Percentiles rank a stretch among this genome's conserved stretches.
Evolutionary conservation across 2,329 filamentous ascomycete species (phyloP).

Genomic region (Penicillium sp.): DNA sequence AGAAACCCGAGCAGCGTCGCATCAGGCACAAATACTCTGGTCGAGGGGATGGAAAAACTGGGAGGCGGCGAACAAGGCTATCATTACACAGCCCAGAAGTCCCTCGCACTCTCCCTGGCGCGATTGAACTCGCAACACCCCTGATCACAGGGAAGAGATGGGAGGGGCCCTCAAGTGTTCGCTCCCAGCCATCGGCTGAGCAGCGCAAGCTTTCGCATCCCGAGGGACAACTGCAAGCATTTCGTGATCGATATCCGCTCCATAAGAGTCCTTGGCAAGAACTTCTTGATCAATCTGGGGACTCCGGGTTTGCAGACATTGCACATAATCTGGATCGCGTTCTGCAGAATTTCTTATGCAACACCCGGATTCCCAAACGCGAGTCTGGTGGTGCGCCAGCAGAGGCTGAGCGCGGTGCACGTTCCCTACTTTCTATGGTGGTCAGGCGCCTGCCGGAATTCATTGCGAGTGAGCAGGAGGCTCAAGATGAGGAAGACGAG

Average conservation of each 20-base stretch:
- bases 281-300: constrained; percentile 31
- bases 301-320: constrained; percentile 36
- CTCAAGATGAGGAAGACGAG: constrained; percentile 33
- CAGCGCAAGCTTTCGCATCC: constrained; percentile 2
- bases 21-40: constrained; percentile 40
- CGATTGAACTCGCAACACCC: constrained; percentile 44
- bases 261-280: constrained; percentile 38
- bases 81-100: constrained; percentile 38
- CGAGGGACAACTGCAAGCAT: constrained; percentile 23
- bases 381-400: constrained; percentile 1
- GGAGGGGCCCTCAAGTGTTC: constrained; percentile 21
- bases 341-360: constrained; percentile 38
- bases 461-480: constrained; percentile 38
- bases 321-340: constrained; percentile 35
- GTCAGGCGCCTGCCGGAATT: constrained; percentile 38
- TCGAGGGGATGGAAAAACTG: constrained; percentile 25
- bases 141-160: constrained; percentile 39
- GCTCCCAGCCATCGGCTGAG: constrained; percentile 19
- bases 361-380: constrained; percentile 25
- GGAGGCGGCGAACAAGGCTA: constrained; percentile 28
- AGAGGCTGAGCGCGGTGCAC: constrained; percentile 23
- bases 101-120: constrained; percentile 37
- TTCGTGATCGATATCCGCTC: constrained; percentile 26
- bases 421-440: constrained; percentile 41
- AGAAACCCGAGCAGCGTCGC: constrained; percentile 30